Evolutionary conservation across 768 basidiomycete genomes (phyloP).

Genomic region (Glaciozyma martinii): DNA sequence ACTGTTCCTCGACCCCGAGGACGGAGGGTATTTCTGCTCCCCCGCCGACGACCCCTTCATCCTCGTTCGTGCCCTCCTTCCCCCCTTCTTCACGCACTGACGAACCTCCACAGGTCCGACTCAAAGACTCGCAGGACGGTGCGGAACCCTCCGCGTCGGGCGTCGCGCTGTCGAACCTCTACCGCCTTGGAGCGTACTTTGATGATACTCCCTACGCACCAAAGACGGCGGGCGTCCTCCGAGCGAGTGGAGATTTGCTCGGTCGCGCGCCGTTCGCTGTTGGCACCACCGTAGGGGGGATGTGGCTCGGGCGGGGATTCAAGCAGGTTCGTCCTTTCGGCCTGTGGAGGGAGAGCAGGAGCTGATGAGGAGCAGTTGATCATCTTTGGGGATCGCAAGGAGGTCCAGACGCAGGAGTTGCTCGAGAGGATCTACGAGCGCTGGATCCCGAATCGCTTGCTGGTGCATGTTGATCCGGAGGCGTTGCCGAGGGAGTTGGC

Average conservation of each 20-base stretch:
- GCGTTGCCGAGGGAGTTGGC: too few relatives aligned
- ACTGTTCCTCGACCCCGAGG: neutral
- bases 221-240: neutral
- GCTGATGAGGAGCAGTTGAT: too few relatives aligned
- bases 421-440: too few relatives aligned
- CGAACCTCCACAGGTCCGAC: neutral
- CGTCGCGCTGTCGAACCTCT: constrained; percentile 36
- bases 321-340: neutral
- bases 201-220: neutral
- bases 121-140: constrained; percentile 14
- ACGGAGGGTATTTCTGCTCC: neutral
- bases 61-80: neutral
- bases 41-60: neutral
- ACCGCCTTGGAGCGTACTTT: constrained; percentile 31
- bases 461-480: too few relatives aligned
- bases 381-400: too few relatives aligned
- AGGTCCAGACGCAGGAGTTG: too few relatives aligned
- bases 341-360: too few relatives aligned
- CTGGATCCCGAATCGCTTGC: too few relatives aligned
- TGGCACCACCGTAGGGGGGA: neutral
- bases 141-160: constrained; percentile 35
- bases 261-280: neutral
- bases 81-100: too few relatives aligned
- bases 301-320: neutral
- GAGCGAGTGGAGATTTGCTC: neutral